Base-by-base conservation (phyloP, 345 rosid genomes). In the Carallia pectinifolia region DNA sequence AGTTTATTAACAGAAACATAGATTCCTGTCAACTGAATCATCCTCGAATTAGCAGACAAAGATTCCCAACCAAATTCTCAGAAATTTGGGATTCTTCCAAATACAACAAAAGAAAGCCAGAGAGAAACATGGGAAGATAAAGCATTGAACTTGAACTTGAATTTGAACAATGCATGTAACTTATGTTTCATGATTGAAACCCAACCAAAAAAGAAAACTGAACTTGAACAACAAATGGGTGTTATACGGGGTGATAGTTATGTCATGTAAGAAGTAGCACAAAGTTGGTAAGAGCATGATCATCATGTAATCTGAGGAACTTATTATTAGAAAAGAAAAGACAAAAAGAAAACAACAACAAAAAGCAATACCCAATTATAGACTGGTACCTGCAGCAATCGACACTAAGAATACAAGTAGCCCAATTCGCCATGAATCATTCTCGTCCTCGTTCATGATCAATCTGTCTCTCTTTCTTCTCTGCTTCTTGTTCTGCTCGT, bases 201-300 rank as follows among this genome's bases (percentile, higher is more conserved):
- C 27, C 23, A 19, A 19, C 16, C 27, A 55, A 19, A 19, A 23
- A 23, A 55, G 33, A 55, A 55, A 55, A 23, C 10, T 27, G 33
- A 55, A 55, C 33, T 23, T 13, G 30, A 55, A 55, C 30, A 55
- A 23, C 60, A 55, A 34, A 60, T 91, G 48, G 70, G 92, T 83
- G 39, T 93, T 93, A 84, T 44, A 93, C 70, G 75, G 88, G 97
- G 19, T 91, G 88, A 23, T 8, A 19, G 30, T 55, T 55, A 23
- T 19, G 31, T 23, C 60, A 23, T 23, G 60, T 55, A 38, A 55
- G 33, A 55, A 55, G 23, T 30, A 27, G 31, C 31, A 23, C 60
- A 55, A 30, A 55, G 60, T 27, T 13, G 4, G 13, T 19, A 23
- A 67, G 61, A 19, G 34, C 36, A 8, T n/a, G 27, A 12, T 52